Base-by-base conservation (phyloP, 176 grass and related monocot genomes). In the Rhynchospora tenuis region DNA sequence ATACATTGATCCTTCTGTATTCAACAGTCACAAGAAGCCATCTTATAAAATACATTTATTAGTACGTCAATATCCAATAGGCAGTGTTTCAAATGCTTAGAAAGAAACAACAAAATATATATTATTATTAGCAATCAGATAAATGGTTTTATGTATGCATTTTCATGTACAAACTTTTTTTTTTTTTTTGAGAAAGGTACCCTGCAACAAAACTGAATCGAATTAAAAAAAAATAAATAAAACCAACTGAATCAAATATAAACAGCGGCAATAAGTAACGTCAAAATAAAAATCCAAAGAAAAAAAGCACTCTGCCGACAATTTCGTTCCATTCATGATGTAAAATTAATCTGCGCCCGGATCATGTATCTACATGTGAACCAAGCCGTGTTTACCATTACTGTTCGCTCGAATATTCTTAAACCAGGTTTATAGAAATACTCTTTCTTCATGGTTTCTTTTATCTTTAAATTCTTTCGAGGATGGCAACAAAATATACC, bases 251-350 rank as follows among this genome's bases (percentile, higher is more conserved):
- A 38, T 38, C 33, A 38, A 38, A 38, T 38, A 38, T 38, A 38
- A 38, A 38, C 33, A 64, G 7, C 13, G 16, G 7, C 9, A 3
- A 81, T 46, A 28, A 26, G 3, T 33, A 69, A 44, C 42, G 13
- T 22, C 17, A 80, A 70, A 45, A 19, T 16, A 60, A 80, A 80
- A 81, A 63, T 23, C 5, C 19, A 33, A 64, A 64, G 16, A 3
- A 62, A 81, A n/a, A 29, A 2, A 58, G 7, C 17, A 15, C 61
- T 64, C 79, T 26, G 11, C 79, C 79, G 79, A 81, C 79, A 81
- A 50, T 81, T 55, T 81, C 79, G 16, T 64, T 8, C 59, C 11
- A 14, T 46, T 5, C 61, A 63, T 46, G 44, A 56, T 26, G 5
- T 43, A 31, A 64, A 66, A 65, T 29, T 26, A 28, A 19, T 17